Evolutionary conservation across 305 asterid genomes (phyloP).

Genomic region (Rubia balearica): DNA sequence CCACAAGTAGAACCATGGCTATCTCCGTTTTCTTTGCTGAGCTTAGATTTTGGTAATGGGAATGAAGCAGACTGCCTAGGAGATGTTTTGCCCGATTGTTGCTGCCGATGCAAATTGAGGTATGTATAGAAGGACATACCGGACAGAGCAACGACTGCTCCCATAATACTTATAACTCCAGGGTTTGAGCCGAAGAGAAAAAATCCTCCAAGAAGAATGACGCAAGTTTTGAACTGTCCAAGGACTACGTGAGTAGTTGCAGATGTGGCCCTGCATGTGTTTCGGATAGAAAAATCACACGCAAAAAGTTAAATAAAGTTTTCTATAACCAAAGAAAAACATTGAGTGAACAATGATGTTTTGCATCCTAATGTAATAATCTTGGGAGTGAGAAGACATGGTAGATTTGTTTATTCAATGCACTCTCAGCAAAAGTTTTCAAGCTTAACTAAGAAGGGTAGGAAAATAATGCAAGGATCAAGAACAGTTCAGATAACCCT

Average conservation of each 20-base stretch:
- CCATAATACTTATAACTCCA: slow-evolving; percentile 66
- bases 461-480: slow-evolving; percentile 1
- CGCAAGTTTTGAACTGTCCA: slow-evolving; percentile 95
- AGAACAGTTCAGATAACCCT: background rate
- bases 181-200: slow-evolving; percentile 85
- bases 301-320: background rate
- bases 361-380: background rate
- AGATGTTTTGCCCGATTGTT: slow-evolving; percentile 37
- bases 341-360: background rate
- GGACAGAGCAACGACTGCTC: slow-evolving; percentile 67
- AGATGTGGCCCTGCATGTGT: slow-evolving; percentile 67
- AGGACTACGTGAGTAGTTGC: slow-evolving; percentile 96
- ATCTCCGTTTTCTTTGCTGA: slow-evolving; percentile 63
- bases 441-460: background rate
- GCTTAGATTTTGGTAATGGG: slow-evolving; percentile 69
- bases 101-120: slow-evolving; percentile 63
- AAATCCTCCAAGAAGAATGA: slow-evolving; percentile 86
- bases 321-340: background rate
- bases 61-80: slow-evolving; percentile 44
- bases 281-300: slow-evolving; percentile 6
- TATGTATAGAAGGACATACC: slow-evolving; percentile 90
- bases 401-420: background rate
- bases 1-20: slow-evolving; percentile 35
- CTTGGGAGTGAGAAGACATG: background rate
- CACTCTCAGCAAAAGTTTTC: background rate